A percentile compares a stretch with the other conserved stretches of the same genome.
These are phyloP conservation scores for Grosmannia huntii DNA, from an alignment of 2,329 filamentous ascomycete genomes.

Conservation along the genomic window DNA sequence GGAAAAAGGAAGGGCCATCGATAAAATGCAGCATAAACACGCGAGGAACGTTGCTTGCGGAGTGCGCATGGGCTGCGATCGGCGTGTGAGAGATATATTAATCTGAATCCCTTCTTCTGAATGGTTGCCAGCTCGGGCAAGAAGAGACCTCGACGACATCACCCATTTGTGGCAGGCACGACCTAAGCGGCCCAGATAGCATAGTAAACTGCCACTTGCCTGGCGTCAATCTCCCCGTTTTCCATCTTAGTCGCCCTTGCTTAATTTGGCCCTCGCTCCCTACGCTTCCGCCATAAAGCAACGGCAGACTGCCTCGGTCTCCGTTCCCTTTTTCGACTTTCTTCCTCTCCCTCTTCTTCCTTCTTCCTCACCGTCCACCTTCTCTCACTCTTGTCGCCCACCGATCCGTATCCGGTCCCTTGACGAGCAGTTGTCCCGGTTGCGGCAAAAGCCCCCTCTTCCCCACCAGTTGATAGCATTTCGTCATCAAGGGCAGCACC, in stretches of 20 bases:
- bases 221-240: neutral
- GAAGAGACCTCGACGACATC: neutral
- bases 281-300: neutral
- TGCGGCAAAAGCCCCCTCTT: neutral
- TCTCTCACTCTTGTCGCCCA: neutral
- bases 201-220: neutral
- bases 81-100: neutral
- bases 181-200: neutral
- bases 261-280: neutral
- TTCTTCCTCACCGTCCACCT: neutral
- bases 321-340: neutral
- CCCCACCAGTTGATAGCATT: neutral
- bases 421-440: neutral
- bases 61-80: neutral
- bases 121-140: neutral
- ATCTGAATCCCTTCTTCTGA: neutral
- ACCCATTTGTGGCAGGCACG: neutral
- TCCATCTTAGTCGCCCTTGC: constrained; percentile 1
- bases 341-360: neutral
- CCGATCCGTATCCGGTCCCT: neutral
- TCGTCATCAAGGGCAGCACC: neutral
- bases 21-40: neutral
- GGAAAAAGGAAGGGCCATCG: neutral
- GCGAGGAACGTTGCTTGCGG: neutral
- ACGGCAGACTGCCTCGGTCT: neutral